Evolutionary conservation across 768 basidiomycete genomes (phyloP).

Genomic region (Gymnopilus junonius): DNA sequence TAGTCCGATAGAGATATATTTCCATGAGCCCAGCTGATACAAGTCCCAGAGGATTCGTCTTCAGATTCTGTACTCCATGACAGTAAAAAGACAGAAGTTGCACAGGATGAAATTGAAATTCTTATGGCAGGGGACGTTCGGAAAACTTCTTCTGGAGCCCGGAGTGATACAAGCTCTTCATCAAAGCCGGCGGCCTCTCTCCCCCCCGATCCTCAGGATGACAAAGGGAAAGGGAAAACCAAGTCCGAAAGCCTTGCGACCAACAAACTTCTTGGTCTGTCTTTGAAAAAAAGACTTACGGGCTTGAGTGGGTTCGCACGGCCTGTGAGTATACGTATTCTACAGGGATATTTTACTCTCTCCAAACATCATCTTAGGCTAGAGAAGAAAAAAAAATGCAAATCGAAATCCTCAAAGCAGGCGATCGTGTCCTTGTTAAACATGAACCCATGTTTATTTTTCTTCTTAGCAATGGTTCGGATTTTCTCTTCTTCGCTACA

Average conservation of each 20-base stretch:
- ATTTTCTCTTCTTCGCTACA: background rate
- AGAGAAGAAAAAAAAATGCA: slow-evolving; percentile 26
- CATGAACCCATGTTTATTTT: slow-evolving; percentile 69
- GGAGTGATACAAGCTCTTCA: background rate
- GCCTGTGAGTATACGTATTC: slow-evolving; percentile 19
- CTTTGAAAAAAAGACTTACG: slow-evolving; percentile 24
- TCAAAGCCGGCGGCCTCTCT: background rate
- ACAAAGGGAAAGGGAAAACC: background rate
- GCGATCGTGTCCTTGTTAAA: slow-evolving; percentile 57
- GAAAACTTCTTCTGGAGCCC: background rate
- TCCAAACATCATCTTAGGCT: slow-evolving; percentile 5
- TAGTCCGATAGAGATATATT: background rate
- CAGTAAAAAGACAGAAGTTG: background rate
- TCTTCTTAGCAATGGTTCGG: slow-evolving; percentile 59
- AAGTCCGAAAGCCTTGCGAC: background rate
- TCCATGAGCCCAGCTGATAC: background rate
- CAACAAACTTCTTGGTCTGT: background rate
- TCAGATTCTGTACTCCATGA: background rate
- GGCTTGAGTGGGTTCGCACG: slow-evolving; percentile 31
- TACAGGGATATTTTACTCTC: background rate
- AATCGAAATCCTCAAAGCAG: slow-evolving; percentile 41
- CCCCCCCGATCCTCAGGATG: background rate
- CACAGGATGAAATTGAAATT: background rate
- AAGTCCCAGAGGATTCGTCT: background rate
- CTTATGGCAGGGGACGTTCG: background rate